Percentiles rank a stretch among this genome's conserved stretches.
Conservation (phyloP, 257 asterid genomes). For the Solanum sejunctum region DNA sequence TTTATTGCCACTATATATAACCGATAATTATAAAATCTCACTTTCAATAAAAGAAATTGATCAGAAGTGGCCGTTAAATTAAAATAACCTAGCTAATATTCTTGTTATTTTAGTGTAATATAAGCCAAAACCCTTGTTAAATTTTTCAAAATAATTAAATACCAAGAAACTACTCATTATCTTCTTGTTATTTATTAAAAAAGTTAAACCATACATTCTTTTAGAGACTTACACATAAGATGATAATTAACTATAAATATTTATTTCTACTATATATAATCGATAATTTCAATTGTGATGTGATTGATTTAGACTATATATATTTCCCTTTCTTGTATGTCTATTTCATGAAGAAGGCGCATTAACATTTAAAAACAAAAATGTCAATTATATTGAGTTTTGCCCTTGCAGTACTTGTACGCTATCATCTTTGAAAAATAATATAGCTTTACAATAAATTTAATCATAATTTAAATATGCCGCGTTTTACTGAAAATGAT, state of each 20-base stretch:
- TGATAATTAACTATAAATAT: neutral
- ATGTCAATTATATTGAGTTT: neutral
- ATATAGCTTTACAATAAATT: neutral
- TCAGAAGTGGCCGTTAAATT: no score
- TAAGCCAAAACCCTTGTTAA: neutral
- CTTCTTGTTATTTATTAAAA: neutral
- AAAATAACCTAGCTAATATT: neutral
- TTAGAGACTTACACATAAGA: neutral
- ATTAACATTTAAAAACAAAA: neutral
- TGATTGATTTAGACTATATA: neutral
- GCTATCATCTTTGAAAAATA: neutral
- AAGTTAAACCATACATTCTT: neutral
- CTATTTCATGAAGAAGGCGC: neutral
- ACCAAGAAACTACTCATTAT: neutral
- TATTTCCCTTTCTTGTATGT: neutral
- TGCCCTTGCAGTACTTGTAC: neutral
- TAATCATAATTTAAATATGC: neutral
- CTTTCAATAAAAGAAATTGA: no score
- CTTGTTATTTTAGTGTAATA: neutral
- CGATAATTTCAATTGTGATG: neutral
- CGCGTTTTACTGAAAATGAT: neutral
- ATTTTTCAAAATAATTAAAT: neutral
- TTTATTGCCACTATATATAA: no score
- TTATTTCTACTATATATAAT: neutral
- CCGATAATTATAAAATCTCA: no score